Evolutionary conservation across 2,329 filamentous ascomycete genomes (phyloP).

Genomic region (Diaporthe capsici): DNA sequence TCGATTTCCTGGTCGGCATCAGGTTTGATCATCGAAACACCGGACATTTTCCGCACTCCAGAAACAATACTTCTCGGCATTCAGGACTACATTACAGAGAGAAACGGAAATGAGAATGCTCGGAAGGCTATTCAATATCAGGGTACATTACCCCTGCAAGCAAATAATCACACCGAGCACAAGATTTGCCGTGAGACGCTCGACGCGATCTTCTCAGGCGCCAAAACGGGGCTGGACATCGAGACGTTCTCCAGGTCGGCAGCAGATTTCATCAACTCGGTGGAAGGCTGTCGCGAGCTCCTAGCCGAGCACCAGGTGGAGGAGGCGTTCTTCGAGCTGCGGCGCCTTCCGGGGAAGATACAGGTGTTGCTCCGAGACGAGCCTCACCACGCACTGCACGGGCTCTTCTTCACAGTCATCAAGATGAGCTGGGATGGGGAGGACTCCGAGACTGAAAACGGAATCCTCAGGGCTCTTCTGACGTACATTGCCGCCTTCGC

Average conservation of each 20-base stretch:
- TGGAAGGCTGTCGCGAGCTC: neutral
- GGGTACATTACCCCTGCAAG: neutral
- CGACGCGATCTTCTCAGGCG: neutral
- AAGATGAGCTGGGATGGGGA: constrained; percentile 28
- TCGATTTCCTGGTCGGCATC: neutral
- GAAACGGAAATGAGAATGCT: neutral
- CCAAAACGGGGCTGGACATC: neutral
- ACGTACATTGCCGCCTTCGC: constrained; percentile 7
- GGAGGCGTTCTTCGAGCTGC: constrained; percentile 13
- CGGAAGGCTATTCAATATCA: neutral
- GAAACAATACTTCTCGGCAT: neutral
- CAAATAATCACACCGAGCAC: neutral
- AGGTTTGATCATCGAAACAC: neutral
- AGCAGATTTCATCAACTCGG: constrained; percentile 7
- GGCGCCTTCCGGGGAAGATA: constrained; percentile 2
- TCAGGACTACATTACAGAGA: constrained; percentile 1
- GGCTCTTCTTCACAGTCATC: constrained; percentile 5
- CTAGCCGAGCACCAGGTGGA: neutral
- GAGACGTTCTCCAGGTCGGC: neutral
- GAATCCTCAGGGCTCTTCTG: constrained; percentile 3
- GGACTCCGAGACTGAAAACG: neutral
- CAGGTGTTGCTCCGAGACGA: neutral
- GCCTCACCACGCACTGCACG: constrained; percentile 15
- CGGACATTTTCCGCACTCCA: neutral
- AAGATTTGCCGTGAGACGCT: neutral